Evolutionary conservation across 345 rosid species (phyloP), one percentile per base, ranked within the genome.

Genomic region (Corchorus olitorius): DNA sequence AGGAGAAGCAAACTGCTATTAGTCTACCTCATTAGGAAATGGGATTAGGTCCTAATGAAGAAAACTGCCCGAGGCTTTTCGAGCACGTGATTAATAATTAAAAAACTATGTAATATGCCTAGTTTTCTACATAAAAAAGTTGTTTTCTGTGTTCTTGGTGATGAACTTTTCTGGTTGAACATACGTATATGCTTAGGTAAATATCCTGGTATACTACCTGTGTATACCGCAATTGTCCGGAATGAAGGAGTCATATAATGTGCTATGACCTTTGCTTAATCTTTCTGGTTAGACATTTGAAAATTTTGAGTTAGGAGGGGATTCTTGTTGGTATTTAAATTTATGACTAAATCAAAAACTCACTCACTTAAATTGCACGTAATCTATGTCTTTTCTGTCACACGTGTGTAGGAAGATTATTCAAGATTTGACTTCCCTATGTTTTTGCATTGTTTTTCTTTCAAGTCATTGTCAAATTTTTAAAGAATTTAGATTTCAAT

Each of bases 371-470:
- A 81, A 62, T 22, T 75, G 76, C 61, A 76, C 70, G 66, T 43
- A 77, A 37, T 64, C 55, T 1, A 49, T 55, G 73, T 80, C 52
- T 6, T 65, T 39, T 50, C 2, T 39, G 22, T 70, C 81, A 75
- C 89, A 79, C 87, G 84, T 82, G 89, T 35, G 80, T 11, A 17
- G 6, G 53, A 9, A 62, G 78, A 62, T 27, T 76, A 78, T 83
- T 83, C 73, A 62, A 65, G 60, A 39, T 48, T 81, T 81, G 85
- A 83, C 81, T 58, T 27, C 0, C 35, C 46, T 62, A n/a, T 27
- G 27, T 10, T 72, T 43, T 65, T 65, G 19, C 9, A 33, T 33
- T 43, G 12, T 45, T 27, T 55, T 33, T 16, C 20, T 53, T 45
- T 55, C 3, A 37, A 17, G 76, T 50, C 78, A 10, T 70, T 68